Evolutionary conservation across 176 grass and related monocot species (phyloP), one percentile per base, ranked within the genome.

Genomic region (Oryza meridionalis): DNA sequence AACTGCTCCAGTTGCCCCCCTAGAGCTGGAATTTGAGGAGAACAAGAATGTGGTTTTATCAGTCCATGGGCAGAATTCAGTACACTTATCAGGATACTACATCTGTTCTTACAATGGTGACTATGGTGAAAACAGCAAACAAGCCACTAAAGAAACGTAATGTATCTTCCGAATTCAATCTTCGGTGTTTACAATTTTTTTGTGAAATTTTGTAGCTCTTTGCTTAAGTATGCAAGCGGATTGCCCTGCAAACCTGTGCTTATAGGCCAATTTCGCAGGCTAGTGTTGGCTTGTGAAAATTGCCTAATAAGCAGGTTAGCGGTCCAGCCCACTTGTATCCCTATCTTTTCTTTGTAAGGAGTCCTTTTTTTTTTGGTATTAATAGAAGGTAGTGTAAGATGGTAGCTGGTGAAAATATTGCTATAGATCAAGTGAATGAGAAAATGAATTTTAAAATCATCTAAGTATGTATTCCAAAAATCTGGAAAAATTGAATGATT

Each of bases 21-120:
- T 94, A n/a, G 81, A 94, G 21, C 77, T 94, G 3, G 85, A 94
- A 55, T 92, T 90, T 47, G 87, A 88, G 6, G 82, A 90, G 87
- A 75, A 75, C 6, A 26, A 81, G 21, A 61, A 84, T 21, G 81
- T 88, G 19, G 35, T 88, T n/a, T 72, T 94, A 43, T 90, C 81
- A 5, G 92, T 90, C 45, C 17, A 76, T n/a, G 92, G 92, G 6
- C 72, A 69, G 62, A 78, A 61, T 26, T 84, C 83, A 11, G 67
- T 91, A 31, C 80, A 94, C 61, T 71, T 94, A 7, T 75, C 86
- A 9, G 90, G 92, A 46, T 90, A 86, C 46, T 92, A 77, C 73
- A 63, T 84, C 11, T 13, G 2, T 25, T 24, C 11, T 15, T 13
- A 40, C 1, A 27, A 29, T 15, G 40, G 29, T 38, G 82, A 40